phyloP scores from a whole-genome alignment of 75 land plant genomes.

The Gnetum montanum region DNA sequence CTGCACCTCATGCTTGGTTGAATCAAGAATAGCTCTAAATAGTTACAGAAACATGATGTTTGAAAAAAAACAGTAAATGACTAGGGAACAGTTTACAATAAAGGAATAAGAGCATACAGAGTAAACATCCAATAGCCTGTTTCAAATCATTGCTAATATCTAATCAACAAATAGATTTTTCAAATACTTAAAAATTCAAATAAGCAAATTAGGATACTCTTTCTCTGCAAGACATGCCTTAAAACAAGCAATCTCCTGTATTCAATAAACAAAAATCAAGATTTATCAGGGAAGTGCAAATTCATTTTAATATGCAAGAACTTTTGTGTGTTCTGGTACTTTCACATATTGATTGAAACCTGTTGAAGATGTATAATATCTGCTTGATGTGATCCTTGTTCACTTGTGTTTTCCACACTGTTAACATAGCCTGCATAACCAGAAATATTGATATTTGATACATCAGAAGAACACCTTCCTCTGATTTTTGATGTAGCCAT shows the following conservation, averaged over 20 bases:
- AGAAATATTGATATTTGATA: background rate
- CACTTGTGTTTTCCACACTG: background rate
- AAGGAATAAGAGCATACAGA: background rate
- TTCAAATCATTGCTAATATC: no score
- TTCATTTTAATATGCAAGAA: background rate
- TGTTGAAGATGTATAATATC: background rate
- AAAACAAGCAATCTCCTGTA: constrained; percentile 1
- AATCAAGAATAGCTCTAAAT: constrained; percentile 6
- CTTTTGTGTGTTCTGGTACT: no score
- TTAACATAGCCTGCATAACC: background rate
- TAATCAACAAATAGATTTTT: background rate
- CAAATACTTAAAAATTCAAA: background rate
- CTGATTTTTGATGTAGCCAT: background rate
- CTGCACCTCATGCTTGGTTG: constrained; percentile 2
- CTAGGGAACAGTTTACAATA: no score
- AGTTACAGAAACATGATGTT: background rate
- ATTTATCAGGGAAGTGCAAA: background rate
- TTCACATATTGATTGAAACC: no score
- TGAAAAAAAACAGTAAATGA: no score
- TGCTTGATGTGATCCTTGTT: background rate
- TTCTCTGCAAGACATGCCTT: background rate
- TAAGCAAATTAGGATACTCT: background rate
- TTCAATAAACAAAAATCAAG: background rate
- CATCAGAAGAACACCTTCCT: constrained; percentile 1
- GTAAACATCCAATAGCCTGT: no score